Evolutionary conservation across 768 basidiomycete genomes (phyloP).

Genomic region (Lactifluus rugatus): DNA sequence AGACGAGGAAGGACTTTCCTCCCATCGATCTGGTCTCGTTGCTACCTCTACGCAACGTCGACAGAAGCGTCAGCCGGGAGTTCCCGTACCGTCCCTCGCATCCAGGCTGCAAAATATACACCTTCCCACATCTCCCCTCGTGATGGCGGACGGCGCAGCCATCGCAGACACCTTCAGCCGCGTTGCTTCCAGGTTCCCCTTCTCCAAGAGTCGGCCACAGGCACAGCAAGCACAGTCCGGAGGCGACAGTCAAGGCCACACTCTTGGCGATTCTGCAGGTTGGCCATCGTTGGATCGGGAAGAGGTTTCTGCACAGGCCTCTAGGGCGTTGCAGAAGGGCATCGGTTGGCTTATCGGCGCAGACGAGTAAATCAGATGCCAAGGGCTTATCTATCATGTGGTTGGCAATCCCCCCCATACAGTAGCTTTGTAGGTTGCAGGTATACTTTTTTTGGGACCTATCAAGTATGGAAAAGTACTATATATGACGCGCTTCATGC

Average conservation of each 20-base stretch:
- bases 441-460: background rate
- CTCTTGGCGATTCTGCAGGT: conserved; percentile 28
- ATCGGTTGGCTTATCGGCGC: conserved; percentile 95
- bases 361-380: conserved; percentile 37
- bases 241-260: conserved; percentile 29
- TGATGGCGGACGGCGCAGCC: conserved; percentile 69
- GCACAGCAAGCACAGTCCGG: conserved; percentile 56
- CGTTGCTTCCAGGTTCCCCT: conserved; percentile 27
- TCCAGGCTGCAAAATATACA: conserved; percentile 56
- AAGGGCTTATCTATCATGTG: background rate
- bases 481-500: background rate
- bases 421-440: background rate
- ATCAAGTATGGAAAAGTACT: background rate
- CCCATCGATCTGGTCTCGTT: conserved; percentile 23
- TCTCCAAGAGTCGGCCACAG: conserved; percentile 7
- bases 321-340: conserved; percentile 73
- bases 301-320: conserved; percentile 66
- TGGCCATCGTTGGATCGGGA: conserved; percentile 35
- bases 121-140: conserved; percentile 57
- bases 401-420: too few species aligned
- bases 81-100: conserved; percentile 36
- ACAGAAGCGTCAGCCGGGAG: conserved; percentile 4
- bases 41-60: conserved; percentile 9
- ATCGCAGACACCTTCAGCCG: conserved; percentile 72
- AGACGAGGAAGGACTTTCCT: conserved; percentile 29